Evolutionary conservation across 2,329 filamentous ascomycete genomes (phyloP).

Genomic region (Venturia pyrina): DNA sequence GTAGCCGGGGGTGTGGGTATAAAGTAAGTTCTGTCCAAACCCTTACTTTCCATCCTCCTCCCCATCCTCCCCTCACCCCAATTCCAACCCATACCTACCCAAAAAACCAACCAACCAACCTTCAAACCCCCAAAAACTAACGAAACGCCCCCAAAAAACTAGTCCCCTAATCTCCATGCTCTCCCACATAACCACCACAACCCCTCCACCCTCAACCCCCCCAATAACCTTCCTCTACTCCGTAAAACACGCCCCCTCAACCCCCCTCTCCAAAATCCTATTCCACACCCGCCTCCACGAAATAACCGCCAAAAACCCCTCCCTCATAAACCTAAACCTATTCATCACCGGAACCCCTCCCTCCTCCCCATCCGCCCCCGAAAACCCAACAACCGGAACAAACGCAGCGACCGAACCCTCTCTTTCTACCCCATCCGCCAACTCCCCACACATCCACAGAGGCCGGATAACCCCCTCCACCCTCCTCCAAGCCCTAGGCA

Average conservation of each 20-base stretch:
- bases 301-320: not conserved
- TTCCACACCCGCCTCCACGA: constrained; percentile 26
- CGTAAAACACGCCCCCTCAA: not conserved
- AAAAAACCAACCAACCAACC: not conserved
- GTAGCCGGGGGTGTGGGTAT: constrained; percentile 76
- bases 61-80: constrained; percentile 5
- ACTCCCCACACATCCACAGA: too few species aligned
- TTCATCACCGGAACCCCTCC: constrained; percentile 25
- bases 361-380: too few species aligned
- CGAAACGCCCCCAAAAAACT: not conserved
- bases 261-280: constrained; percentile 22
- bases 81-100: not conserved
- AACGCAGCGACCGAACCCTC: too few species aligned
- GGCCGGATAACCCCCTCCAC: constrained; percentile 23
- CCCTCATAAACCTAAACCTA: constrained; percentile 19
- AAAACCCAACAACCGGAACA: too few species aligned
- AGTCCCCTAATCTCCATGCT: constrained; percentile 68
- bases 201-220: not conserved
- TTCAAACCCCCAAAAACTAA: not conserved
- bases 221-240: constrained; percentile 9
- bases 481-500: constrained; percentile 29
- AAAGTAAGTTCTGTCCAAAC: constrained; percentile 43
- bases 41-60: not conserved
- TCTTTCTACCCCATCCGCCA: too few species aligned
- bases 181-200: not conserved